Conservation (phyloP, 2,329 filamentous ascomycete genomes). For the Stachybotrys chlorohalonatus region DNA sequence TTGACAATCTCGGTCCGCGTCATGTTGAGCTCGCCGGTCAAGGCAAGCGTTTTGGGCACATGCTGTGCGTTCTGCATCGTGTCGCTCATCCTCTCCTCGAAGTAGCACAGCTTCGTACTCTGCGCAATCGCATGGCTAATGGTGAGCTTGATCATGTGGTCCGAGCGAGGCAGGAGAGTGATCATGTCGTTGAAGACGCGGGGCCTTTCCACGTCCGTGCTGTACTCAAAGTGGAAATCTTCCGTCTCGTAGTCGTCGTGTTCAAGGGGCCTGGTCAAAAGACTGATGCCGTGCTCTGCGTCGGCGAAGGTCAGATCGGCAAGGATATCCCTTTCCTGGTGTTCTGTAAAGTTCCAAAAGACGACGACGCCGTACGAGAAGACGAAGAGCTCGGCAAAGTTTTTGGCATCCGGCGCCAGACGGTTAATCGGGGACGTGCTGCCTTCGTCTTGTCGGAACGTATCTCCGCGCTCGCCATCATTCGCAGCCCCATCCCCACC, state of each 20-base stretch:
- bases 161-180: conserved; percentile 75
- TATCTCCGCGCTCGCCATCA: conserved; percentile 17
- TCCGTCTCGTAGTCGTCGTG: conserved; percentile 95
- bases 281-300: conserved; percentile 51
- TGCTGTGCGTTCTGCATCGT: conserved; percentile 92
- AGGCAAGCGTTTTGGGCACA: conserved; percentile 77
- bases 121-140: conserved; percentile 97
- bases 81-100: conserved; percentile 90
- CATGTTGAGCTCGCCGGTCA: conserved; percentile 88
- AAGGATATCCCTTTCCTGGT: conserved; percentile 92
- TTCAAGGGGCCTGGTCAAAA: conserved; percentile 71
- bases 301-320: conserved; percentile 88
- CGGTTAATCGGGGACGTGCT: conserved; percentile 45
- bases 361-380: conserved; percentile 96
- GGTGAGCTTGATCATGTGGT: conserved; percentile 98
- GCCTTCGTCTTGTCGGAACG: conserved; percentile 25
- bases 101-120: conserved; percentile 91
- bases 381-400: conserved; percentile 91
- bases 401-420: conserved; percentile 61
- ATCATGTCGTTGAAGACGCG: conserved; percentile 99
- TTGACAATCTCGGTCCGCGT: conserved; percentile 84
- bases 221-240: conserved; percentile 98
- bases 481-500: conserved; percentile 19
- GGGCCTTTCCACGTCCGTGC: conserved; percentile 71
- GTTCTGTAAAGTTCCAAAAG: conserved; percentile 97